A percentile compares a stretch with the other conserved stretches of the same genome.
Evolutionary conservation across 2,329 filamentous ascomycete genomes (phyloP).

Genomic region (Talaromyces funiculosus): DNA sequence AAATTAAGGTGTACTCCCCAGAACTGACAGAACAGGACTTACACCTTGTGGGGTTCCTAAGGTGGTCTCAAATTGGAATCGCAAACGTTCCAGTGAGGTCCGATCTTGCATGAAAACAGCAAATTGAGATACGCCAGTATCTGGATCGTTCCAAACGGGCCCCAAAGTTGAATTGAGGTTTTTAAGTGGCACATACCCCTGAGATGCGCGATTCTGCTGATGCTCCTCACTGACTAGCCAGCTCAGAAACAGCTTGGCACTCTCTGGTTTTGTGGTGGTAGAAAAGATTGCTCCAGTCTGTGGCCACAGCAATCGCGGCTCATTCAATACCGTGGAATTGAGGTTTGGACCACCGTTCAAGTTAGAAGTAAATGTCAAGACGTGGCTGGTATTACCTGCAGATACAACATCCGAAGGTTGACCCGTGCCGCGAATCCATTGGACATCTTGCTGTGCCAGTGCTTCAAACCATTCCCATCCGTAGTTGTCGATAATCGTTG

Average conservation of each 20-base stretch:
- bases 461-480: constrained; percentile 46
- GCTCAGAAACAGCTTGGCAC: constrained; percentile 47
- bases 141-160: neutral
- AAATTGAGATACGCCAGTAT: neutral
- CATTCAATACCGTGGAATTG: neutral
- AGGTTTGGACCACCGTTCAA: neutral
- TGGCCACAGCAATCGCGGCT: constrained; percentile 36
- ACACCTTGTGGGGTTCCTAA: constrained; percentile 41
- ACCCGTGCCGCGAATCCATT: constrained; percentile 49
- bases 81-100: constrained; percentile 36
- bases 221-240: constrained; percentile 42
- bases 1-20: neutral
- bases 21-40: constrained; percentile 26
- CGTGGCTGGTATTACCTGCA: constrained; percentile 21
- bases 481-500: constrained; percentile 42
- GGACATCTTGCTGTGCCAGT: constrained; percentile 46
- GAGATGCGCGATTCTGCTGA: constrained; percentile 28
- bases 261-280: constrained; percentile 46
- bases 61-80: constrained; percentile 39
- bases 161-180: neutral
- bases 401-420: constrained; percentile 38
- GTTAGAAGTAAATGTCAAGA: neutral
- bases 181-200: constrained; percentile 17
- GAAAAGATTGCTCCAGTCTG: constrained; percentile 47
- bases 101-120: constrained; percentile 18